phyloP scores from a whole-genome alignment of 2,329 filamentous ascomycete genomes.

The Stachybotrys chartarum region DNA sequence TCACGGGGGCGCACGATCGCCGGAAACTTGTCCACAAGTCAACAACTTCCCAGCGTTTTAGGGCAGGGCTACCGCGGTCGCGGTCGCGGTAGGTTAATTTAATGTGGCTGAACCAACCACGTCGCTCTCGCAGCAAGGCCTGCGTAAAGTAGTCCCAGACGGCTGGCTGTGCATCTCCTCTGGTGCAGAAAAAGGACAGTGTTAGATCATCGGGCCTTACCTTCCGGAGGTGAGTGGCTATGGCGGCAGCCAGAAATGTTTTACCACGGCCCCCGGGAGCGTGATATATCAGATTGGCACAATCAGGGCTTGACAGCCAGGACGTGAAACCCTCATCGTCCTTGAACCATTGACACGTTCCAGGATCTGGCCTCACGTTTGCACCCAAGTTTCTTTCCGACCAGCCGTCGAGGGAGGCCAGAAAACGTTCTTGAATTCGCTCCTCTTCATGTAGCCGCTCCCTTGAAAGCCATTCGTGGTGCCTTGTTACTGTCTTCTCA shows the following conservation, averaged over 20 bases:
- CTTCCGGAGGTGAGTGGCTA: constrained; percentile 8
- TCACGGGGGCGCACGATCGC: constrained; percentile 1
- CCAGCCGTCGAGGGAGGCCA: constrained; percentile 10
- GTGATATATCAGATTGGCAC: constrained; percentile 7
- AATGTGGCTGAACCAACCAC: constrained; percentile 8
- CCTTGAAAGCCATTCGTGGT: neutral
- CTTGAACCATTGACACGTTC: constrained; percentile 13
- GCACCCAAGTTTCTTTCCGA: constrained; percentile 5
- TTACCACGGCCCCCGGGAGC: constrained; percentile 12
- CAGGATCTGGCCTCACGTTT: constrained; percentile 3
- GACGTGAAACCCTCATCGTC: constrained; percentile 5
- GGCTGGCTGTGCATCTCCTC: constrained; percentile 6
- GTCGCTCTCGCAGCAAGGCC: constrained; percentile 6
- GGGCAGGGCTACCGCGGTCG: constrained; percentile 2
- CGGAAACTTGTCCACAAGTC: constrained; percentile 10
- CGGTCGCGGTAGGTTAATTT: constrained; percentile 3
- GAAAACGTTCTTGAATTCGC: constrained; percentile 4
- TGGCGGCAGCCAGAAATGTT: constrained; percentile 12
- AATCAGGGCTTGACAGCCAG: constrained; percentile 7
- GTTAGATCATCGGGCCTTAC: constrained; percentile 3
- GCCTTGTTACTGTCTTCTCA: neutral
- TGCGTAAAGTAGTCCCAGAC: constrained; percentile 14
- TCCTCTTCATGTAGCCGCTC: neutral
- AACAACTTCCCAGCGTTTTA: constrained; percentile 6
- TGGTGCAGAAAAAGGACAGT: constrained; percentile 12